Evolutionary conservation across 805 yeast genomes (phyloP).

Genomic region (Yamadazyma sp.): DNA sequence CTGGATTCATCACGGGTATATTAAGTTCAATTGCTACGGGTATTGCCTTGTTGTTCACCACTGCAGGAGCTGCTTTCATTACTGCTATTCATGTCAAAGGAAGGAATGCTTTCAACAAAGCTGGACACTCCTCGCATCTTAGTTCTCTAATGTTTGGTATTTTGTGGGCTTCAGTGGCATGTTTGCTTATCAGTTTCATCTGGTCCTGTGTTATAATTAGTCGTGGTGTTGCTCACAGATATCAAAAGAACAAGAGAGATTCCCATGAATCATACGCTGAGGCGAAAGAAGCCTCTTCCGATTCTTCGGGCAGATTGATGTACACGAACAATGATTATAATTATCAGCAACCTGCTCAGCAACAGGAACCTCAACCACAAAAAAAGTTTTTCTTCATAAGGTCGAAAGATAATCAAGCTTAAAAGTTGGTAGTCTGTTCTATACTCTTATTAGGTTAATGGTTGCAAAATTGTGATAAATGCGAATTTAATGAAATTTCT

Average conservation of each 20-base stretch:
- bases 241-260: constrained; percentile 4
- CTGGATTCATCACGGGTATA: constrained; percentile 14
- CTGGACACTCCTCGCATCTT: constrained; percentile 41
- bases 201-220: constrained; percentile 16
- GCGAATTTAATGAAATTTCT: no score
- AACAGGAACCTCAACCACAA: constrained; percentile 1
- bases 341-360: neutral
- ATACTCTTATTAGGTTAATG: neutral
- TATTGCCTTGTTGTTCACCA: constrained; percentile 41
- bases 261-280: constrained; percentile 15
- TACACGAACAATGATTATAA: constrained; percentile 7
- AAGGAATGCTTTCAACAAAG: constrained; percentile 44
- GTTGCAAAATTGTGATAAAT: neutral
- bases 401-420: neutral
- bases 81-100: constrained; percentile 61
- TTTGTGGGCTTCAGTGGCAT: constrained; percentile 49
- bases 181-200: constrained; percentile 15
- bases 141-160: constrained; percentile 58
- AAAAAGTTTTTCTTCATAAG: constrained; percentile 8
- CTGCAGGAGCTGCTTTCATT: constrained; percentile 46
- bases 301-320: constrained; percentile 12
- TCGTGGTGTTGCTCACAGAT: constrained; percentile 14
- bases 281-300: constrained; percentile 11
- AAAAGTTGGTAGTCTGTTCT: no score
- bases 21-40: constrained; percentile 14